These are phyloP conservation scores for Suillus spraguei DNA, from an alignment of 768 basidiomycete species.

Conservation along the genomic window DNA sequence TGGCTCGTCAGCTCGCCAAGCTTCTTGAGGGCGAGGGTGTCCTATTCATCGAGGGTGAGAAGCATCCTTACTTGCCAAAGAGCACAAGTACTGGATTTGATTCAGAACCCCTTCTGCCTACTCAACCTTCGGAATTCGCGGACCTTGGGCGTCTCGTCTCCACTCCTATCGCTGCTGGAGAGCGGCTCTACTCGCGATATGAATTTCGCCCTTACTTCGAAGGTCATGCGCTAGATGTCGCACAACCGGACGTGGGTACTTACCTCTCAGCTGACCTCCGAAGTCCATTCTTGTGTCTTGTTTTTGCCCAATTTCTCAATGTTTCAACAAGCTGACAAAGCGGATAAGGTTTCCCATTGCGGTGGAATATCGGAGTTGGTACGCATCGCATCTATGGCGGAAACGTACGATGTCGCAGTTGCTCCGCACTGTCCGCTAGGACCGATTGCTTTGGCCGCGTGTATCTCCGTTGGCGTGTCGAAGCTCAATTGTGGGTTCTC, in stretches of 20 bases:
- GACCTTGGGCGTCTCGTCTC: slow-evolving; percentile 56
- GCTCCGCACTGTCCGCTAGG: slow-evolving; percentile 77
- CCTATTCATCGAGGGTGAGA: slow-evolving; percentile 63
- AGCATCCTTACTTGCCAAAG: background rate
- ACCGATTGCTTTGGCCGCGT: slow-evolving; percentile 72
- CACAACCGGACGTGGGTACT: slow-evolving; percentile 62
- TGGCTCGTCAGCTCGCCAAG: slow-evolving; percentile 68
- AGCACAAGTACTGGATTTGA: slow-evolving; percentile 2
- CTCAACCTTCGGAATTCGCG: slow-evolving; percentile 62
- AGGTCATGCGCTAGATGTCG: slow-evolving; percentile 63
- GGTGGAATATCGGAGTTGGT: slow-evolving; percentile 63
- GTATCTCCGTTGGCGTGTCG: slow-evolving; percentile 61
- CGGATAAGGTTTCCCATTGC: slow-evolving; percentile 52
- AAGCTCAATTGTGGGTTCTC: slow-evolving; percentile 57
- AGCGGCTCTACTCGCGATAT: slow-evolving; percentile 61
- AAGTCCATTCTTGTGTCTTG: background rate
- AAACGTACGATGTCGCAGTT: slow-evolving; percentile 71
- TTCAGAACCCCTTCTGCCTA: slow-evolving; percentile 59
- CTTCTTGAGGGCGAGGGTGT: slow-evolving; percentile 60
- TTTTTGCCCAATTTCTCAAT: background rate
- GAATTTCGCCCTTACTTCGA: slow-evolving; percentile 72
- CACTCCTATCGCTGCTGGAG: slow-evolving; percentile 65
- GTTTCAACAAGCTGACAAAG: background rate
- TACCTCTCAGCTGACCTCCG: background rate
- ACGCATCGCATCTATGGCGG: slow-evolving; percentile 58